phyloP scores from a whole-genome alignment of 2,329 filamentous ascomycete species.

The Phyllosticta paracitricarpa region DNA sequence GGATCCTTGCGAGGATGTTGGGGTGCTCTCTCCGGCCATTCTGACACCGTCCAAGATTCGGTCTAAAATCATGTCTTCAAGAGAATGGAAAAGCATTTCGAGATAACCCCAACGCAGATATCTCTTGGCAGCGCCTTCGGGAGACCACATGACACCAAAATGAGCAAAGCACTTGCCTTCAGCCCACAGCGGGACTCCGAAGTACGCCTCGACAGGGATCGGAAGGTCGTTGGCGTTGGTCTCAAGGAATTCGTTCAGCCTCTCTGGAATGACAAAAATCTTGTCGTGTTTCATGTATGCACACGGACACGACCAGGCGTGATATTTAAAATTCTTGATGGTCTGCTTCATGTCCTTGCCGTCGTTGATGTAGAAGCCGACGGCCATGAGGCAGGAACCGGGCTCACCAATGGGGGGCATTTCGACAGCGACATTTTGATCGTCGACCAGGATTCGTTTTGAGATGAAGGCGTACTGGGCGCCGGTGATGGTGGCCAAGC shows the following conservation, averaged over 20 bases:
- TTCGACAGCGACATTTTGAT: slow-evolving; percentile 48
- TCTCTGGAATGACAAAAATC: slow-evolving; percentile 57
- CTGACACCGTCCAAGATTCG: slow-evolving; percentile 45
- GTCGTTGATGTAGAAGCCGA: slow-evolving; percentile 57
- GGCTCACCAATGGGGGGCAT: slow-evolving; percentile 52
- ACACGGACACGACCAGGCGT: slow-evolving; percentile 55
- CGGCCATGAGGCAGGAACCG: slow-evolving; percentile 53
- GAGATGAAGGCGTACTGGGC: slow-evolving; percentile 61
- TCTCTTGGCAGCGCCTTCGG: slow-evolving; percentile 46
- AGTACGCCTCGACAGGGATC: slow-evolving; percentile 54
- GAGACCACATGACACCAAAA: slow-evolving; percentile 63
- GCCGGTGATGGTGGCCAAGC: slow-evolving; percentile 51
- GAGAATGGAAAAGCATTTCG: slow-evolving; percentile 56
- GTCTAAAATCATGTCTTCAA: slow-evolving; percentile 56
- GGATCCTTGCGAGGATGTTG: slow-evolving; percentile 3
- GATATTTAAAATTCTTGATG: slow-evolving; percentile 52
- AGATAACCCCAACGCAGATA: slow-evolving; percentile 55
- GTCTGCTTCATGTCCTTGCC: slow-evolving; percentile 43
- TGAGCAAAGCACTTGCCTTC: slow-evolving; percentile 58
- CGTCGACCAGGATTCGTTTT: slow-evolving; percentile 51
- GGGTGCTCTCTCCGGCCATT: slow-evolving; percentile 19
- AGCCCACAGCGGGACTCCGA: slow-evolving; percentile 56
- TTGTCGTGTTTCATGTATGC: slow-evolving; percentile 63
- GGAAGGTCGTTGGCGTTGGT: slow-evolving; percentile 53
- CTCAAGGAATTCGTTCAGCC: slow-evolving; percentile 47